Evolutionary conservation across 257 asterid species (phyloP), one percentile per base, ranked within the genome.

Genomic region (Nicotiana obtusifolia): DNA sequence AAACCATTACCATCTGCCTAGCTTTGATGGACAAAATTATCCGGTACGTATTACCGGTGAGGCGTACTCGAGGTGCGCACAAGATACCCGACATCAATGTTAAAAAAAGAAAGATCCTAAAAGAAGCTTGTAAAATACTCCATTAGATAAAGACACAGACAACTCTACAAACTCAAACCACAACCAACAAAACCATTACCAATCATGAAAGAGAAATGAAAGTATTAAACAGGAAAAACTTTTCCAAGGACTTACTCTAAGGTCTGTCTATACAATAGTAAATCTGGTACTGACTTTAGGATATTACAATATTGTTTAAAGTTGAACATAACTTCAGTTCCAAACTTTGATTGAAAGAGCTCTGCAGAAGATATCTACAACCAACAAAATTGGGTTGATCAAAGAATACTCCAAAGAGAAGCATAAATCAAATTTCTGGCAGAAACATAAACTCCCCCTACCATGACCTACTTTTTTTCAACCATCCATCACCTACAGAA

Each of bases 381-480:
- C 87, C 85, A 84, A 83, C 85, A 80, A 84, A 84, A 64, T 84
- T 80, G 84, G 83, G 73, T 82, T 75, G 62, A 52, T 52, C 13
- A 44, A 83, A 75, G 81, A 81, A 81, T 81, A 81, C 37, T 65
- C 79, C 84, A 35, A 80, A 53, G 84, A 68, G 81, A 86, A 71
- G 86, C 79, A 77, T 80, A 83, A 53, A 82, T 17, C 77, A 44
- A 47, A 82, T 84, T 78, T 81, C 87, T 67, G 82, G 82, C 85
- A 88, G 88, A 33, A 84, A 86, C 76, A 28, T 44, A 81, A 66
- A 53, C 73, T 86, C 89, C 83, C 77, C 76, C 85, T 80, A 78
- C 78, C 82, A 67, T 77, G 82, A 85, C 76, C 78, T 59, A 20
- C 57, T 1, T 41, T 41, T 47, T 37, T 84, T 64, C 67, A 79